Evolutionary conservation across 176 grass and related monocot genomes (phyloP), one percentile per base, ranked within the genome.

Genomic region (Echinochloa phyllopogon): DNA sequence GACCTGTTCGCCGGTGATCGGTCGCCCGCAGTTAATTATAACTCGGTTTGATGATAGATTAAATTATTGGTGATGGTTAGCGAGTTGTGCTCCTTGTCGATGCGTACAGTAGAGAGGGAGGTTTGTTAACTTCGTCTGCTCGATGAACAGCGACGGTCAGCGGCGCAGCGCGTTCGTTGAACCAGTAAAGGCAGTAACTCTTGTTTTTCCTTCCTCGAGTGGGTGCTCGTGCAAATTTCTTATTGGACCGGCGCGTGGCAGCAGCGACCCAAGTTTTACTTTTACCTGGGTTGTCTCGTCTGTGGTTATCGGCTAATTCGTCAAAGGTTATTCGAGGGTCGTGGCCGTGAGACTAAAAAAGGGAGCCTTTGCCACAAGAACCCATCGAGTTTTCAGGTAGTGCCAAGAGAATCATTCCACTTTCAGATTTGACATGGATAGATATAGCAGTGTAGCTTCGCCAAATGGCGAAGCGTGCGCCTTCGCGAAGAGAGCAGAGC

Each of bases 1-100:
- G 83, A 90, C 83, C 39, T 12, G 44, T 42, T 76, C 48, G 16
- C 11, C 15, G 23, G 6, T 10, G 63, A 5, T 4, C 24, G 6
- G 27, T 76, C 16, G 2, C 17, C 29, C 36, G 0, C 9, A 6
- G 36, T 63, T 59, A 44, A 81, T 76, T 63, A 69, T 63, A 69
- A 25, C 36, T 10, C 16, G 10, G 64, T 2, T 2, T 10, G 71
- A 12, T 67, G 47, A 53, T 40, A 29, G 12, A 69, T 5, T 63
- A 61, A 3, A 23, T 59, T 11, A 24, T 51, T 15, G 15, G 55
- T 65, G 80, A 70, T 78, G 65, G 86, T 77, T 53, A 74, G 44
- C 80, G 73, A 73, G 0, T 57, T 85, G 82, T 52, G 60, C 9
- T 66, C 53, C 20, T 68, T 8, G 70, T 51, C 64, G 59, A 66